These are phyloP conservation scores for Paragyromitra xinjiangensis DNA, from an alignment of 495 filamentous ascomycete genomes.

Conservation along the genomic window DNA sequence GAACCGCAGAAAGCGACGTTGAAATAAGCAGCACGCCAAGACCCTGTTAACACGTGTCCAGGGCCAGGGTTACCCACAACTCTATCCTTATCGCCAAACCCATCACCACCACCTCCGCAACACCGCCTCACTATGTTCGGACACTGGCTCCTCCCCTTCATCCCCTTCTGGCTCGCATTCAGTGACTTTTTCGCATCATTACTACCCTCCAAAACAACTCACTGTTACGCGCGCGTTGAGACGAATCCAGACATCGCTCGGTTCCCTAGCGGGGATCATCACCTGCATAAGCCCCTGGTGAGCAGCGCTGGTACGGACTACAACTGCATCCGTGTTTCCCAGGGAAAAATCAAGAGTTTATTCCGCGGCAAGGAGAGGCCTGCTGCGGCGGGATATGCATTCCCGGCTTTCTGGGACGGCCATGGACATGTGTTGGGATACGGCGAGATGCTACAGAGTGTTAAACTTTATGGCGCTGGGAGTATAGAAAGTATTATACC, in stretches of 20 bases:
- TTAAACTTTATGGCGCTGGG: slow-evolving; percentile 66
- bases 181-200: not conserved
- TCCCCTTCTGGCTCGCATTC: not conserved
- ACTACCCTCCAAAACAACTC: not conserved
- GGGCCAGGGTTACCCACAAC: not conserved
- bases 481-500: slow-evolving; percentile 59
- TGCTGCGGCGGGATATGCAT: slow-evolving; percentile 31
- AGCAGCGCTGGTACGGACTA: not conserved
- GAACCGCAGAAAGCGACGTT: not conserved
- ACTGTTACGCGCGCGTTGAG: slow-evolving; percentile 35
- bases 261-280: not conserved
- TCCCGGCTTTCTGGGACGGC: slow-evolving; percentile 72
- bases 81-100: not conserved
- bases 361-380: not conserved
- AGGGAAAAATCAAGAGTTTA: slow-evolving; percentile 7
- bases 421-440: slow-evolving; percentile 71
- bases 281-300: not conserved
- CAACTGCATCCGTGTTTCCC: slow-evolving; percentile 13
- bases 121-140: slow-evolving; percentile 4
- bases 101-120: not conserved
- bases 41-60: slow-evolving; percentile 3
- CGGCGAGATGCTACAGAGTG: slow-evolving; percentile 71
- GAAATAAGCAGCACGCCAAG: slow-evolving; percentile 27
- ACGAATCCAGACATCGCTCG: not conserved
- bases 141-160: slow-evolving; percentile 14